Evolutionary conservation across 306 rosid species (phyloP), one percentile per base, ranked within the genome.

Genomic region (Phaseolus lunatus): DNA sequence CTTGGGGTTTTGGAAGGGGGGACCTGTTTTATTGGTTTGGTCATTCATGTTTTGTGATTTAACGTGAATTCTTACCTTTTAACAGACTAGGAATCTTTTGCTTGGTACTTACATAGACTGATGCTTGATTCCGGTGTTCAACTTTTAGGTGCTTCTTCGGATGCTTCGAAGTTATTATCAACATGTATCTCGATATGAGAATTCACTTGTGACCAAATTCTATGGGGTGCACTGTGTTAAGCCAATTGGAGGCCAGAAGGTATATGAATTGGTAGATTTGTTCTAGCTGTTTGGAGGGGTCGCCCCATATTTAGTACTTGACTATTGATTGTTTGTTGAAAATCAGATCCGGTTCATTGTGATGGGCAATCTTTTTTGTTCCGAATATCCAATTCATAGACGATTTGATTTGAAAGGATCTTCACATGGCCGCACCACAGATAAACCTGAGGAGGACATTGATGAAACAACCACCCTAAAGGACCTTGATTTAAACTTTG

Each of bases 281-380:
- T 54, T 48, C 4, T 53, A 35, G 67, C 22, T 10, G 63, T 74
- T 64, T 48, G 75, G 18, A 66, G 59, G 45, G 69, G 41, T 71
- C 78, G 56, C 48, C 14, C 14, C n/a, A 2, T 39, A 70, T 37
- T 79, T 72, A 53, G 64, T 37, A 16, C 22, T 74, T 67, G 58
- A 78, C 61, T 37, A 58, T 67, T 33, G 16, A 7, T 70, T 75
- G 20, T 80, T 23, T 67, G 23, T 69, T 84, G 70, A 61, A 69
- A 70, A 70, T 43, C 88, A 93, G 99, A 96, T 89, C 0, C 91
- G 98, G 84, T 93, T 96, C 82, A 91, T 96, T 41, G 98, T 96
- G 84, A 96, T 96, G 98, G 99, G 99, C 72, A 96, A 96, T 75
- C 89, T 96, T 82, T 96, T 96, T 91, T 96, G 99, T 84, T 96